These are phyloP conservation scores for Tylopilus intermedius DNA, from an alignment of 768 basidiomycete genomes.

Conservation along the genomic window DNA sequence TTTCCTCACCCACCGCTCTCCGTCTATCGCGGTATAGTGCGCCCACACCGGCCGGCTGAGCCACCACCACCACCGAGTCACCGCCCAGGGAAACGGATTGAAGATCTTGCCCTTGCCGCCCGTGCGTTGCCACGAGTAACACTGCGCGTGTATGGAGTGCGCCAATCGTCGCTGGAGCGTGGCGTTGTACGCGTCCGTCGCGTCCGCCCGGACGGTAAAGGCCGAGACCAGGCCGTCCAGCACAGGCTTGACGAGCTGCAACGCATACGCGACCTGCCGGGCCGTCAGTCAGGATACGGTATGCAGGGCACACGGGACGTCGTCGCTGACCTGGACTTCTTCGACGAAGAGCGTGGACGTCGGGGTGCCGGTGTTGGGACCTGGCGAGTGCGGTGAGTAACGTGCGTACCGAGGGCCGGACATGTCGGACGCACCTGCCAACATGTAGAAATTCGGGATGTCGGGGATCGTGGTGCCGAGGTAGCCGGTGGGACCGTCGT, in stretches of 20 bases:
- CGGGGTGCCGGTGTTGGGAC: not conserved
- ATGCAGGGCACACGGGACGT: not conserved
- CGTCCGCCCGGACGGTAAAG: slow-evolving; percentile 21
- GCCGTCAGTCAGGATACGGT: not conserved
- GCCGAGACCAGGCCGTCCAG: slow-evolving; percentile 9
- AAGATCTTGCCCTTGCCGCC: slow-evolving; percentile 35
- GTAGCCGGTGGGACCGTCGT: not conserved
- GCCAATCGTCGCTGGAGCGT: slow-evolving; percentile 17
- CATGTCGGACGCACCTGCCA: not conserved
- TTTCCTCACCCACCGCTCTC: slow-evolving; percentile 32
- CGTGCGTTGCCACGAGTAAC: slow-evolving; percentile 39
- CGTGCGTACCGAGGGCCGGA: too few relatives aligned
- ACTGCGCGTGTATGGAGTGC: slow-evolving; percentile 25
- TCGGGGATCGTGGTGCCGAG: not conserved
- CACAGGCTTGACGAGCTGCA: not conserved
- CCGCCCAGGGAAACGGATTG: slow-evolving; percentile 38
- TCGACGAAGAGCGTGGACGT: not conserved
- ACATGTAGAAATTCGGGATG: not conserved
- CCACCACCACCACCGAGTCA: slow-evolving; percentile 32
- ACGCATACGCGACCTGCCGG: not conserved
- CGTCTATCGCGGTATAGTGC: slow-evolving; percentile 35
- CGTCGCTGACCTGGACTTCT: not conserved
- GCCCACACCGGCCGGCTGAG: slow-evolving; percentile 33
- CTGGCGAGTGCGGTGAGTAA: not conserved
- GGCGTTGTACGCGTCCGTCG: slow-evolving; percentile 27